Percentiles rank a stretch among this genome's conserved stretches.
Evolutionary conservation across 2,329 filamentous ascomycete species (phyloP).

Genomic region (Fusarium protoensiforme): DNA sequence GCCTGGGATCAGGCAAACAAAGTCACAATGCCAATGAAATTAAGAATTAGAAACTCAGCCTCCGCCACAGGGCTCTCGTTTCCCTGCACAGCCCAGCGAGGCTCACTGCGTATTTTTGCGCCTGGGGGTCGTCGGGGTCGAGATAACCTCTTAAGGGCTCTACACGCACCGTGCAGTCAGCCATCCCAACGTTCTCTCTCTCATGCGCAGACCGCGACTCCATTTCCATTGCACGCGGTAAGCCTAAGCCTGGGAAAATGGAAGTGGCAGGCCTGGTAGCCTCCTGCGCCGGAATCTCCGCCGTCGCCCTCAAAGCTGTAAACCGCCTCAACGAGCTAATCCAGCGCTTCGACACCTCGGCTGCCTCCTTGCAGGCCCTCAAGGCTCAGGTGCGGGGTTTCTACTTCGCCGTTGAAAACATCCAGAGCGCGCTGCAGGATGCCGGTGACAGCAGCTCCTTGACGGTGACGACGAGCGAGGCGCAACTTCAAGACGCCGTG

Average conservation of each 20-base stretch:
- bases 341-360: background rate
- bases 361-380: background rate
- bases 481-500: background rate
- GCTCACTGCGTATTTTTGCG: background rate
- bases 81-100: background rate
- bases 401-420: background rate
- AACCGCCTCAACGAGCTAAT: background rate
- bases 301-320: background rate
- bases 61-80: background rate
- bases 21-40: background rate
- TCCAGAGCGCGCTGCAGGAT: background rate
- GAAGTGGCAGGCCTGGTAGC: background rate
- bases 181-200: background rate
- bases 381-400: background rate
- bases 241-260: background rate
- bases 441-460: background rate
- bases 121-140: no score
- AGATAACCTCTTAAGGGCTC: background rate
- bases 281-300: background rate
- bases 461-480: background rate
- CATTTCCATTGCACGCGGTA: background rate
- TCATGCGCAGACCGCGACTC: background rate
- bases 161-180: background rate
- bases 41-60: background rate
- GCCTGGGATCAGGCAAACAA: background rate